Evolutionary conservation across 441 rosid species (phyloP), one percentile per base, ranked within the genome.

Genomic region (Melastoma candidum): DNA sequence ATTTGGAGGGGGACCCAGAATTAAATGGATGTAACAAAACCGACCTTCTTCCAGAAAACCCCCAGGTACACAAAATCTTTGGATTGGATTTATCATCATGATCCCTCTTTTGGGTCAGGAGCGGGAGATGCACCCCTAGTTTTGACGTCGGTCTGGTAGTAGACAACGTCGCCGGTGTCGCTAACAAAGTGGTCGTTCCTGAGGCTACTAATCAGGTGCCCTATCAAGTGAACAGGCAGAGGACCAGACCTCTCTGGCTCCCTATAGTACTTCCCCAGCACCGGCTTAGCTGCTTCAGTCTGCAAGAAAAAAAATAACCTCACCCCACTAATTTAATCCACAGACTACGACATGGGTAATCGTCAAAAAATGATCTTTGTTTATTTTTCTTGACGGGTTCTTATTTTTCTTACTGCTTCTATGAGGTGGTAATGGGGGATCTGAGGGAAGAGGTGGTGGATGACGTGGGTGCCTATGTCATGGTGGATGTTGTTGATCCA

Each of bases 361-460:
- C 22, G 22, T 17, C 22, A 17, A 17, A 17, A 17, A 17, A 17
- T 17, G 22, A 17, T 17, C 22, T 17, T 17, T 17, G 22, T 17
- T 17, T 17, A 17, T 17, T 17, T 17, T 17, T 17, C 22, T 17
- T 17, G 22, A 17, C 22, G 22, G 22, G 22, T 17, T 17, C 22
- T 29, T 36, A 5, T 25, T 24, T 7, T 12, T 26, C 59, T 46
- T 67, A 89, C 95, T 24, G 97, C 97, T 54, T 90, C 95, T 6
- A 81, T 76, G 47, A 90, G 69, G 73, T 80, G 94, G 56, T 86
- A 86, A 64, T 86, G 95, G 22, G 95, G 97, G 74, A 90, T 90
- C 65, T 90, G 95, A 60, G 95, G 97, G 74, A 86, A 90, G 57
- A 90, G 87, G 60, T 90, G 95, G 48, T 90, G 97, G 53, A 90